These are phyloP conservation scores for Russula foetens DNA, from an alignment of 768 basidiomycete genomes.

Conservation along the genomic window DNA sequence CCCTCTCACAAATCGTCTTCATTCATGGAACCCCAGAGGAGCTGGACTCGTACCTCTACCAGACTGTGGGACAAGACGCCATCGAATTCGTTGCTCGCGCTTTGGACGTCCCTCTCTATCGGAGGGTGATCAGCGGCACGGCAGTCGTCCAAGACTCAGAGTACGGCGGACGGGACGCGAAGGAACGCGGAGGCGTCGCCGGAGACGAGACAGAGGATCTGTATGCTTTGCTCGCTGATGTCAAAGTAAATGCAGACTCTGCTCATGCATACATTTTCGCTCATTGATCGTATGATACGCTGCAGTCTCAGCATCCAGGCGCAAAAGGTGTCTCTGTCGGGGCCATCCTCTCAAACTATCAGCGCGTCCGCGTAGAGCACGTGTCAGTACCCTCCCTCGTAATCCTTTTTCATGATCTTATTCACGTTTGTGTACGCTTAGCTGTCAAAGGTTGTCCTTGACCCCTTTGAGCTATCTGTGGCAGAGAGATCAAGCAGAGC, in stretches of 20 bases:
- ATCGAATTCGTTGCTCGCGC: constrained; percentile 81
- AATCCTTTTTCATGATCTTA: neutral
- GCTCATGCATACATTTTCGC: neutral
- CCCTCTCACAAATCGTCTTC: constrained; percentile 21
- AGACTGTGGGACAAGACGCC: constrained; percentile 97
- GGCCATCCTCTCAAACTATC: constrained; percentile 96
- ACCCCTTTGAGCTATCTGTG: constrained; percentile 85
- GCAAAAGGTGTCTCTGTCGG: constrained; percentile 86
- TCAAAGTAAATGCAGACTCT: constrained; percentile 51
- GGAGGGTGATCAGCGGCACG: constrained; percentile 69
- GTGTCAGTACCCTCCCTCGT: constrained; percentile 51
- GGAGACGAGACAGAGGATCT: constrained; percentile 99
- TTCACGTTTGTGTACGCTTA: constrained; percentile 26
- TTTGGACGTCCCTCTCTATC: constrained; percentile 78
- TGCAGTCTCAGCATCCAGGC: constrained; percentile 68
- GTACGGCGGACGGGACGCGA: constrained; percentile 66
- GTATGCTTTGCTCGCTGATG: constrained; percentile 55
- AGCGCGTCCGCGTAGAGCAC: constrained; percentile 94
- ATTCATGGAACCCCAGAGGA: constrained; percentile 58
- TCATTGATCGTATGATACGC: constrained; percentile 4
- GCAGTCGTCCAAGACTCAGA: constrained; percentile 77
- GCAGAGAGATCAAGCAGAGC: constrained; percentile 83
- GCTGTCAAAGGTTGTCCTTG: constrained; percentile 73
- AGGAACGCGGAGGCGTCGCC: constrained; percentile 37
- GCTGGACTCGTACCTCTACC: constrained; percentile 96